Base-by-base conservation (phyloP, 176 grass and related monocot genomes). In the Phoenix dactylifera region DNA sequence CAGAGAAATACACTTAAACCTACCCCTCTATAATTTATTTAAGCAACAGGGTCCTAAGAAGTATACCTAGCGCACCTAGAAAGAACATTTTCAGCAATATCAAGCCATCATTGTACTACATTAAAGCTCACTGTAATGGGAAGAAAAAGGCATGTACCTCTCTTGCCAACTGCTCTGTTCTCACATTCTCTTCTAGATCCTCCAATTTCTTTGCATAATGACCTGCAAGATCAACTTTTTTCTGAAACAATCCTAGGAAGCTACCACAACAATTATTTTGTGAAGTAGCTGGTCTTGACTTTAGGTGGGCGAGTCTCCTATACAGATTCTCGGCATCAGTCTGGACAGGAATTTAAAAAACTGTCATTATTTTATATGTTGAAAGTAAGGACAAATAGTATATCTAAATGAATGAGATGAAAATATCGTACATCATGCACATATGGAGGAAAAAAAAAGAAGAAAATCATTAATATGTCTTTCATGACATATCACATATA, bases 111-210 rank as follows among this genome's bases (percentile, higher is more conserved):
- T 44, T 44, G 10, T 15, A 66, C 54, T 20, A 54, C 18, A 72
- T 16, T 73, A 60, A 17, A 60, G 53, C n/a, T 52, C 51, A 32
- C 1, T 6, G n/a, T 65, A 58, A 35, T 6, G 7, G 65, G 18
- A 71, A 61, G 50, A 51, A 22, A 72, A n/a, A 72, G 5, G 71
- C 48, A 22, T 50, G 60, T 74, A 88, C 93, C 93, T 83, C 73
- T 59, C 73, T 62, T 52, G 60, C 77, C 66, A 68, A 83, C 26
- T 98, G 93, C 68, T 85, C 73, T 73, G 89, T 67, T 72, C 82
- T 88, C 44, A 98, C 93, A 83, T 86, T 83, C 63, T 98, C 87
- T 55, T 98, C 87, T 23, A 98, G 44, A 65, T 83, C 82, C 52
- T 89, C 93, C 29, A 92, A 78, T 63, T 73, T 80, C 86, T 89